These are phyloP conservation scores for Polygonum aviculare DNA, from an alignment of 148 eudicot genomes.

Conservation along the genomic window DNA sequence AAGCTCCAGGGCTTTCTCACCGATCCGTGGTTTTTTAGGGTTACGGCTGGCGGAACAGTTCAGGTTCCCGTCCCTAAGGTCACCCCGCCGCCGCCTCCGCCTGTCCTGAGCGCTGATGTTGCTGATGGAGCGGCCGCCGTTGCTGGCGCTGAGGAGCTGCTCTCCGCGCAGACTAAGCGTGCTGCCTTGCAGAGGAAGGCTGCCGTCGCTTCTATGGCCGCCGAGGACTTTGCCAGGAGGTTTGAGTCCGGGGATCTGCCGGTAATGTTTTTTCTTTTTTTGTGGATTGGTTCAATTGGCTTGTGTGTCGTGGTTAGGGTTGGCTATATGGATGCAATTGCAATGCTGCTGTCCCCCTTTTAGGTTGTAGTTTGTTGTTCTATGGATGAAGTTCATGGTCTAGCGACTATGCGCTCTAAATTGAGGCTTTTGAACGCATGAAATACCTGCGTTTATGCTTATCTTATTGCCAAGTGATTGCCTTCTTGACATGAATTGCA, in stretches of 20 bases:
- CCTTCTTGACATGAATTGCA: not conserved
- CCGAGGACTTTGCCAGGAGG: conserved; percentile 70
- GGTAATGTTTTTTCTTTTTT: conserved; percentile 17
- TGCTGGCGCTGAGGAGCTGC: conserved; percentile 29
- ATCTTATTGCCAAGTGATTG: not conserved
- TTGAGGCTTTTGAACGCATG: not conserved
- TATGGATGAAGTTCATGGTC: not conserved
- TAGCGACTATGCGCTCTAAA: not conserved
- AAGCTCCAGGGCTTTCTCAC: conserved; percentile 32
- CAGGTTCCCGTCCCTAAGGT: conserved; percentile 71
- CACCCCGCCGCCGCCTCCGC: conserved; percentile 34
- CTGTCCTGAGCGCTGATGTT: conserved; percentile 11
- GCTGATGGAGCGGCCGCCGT: conserved; percentile 15
- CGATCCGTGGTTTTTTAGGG: conserved; percentile 64
- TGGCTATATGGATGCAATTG: not conserved
- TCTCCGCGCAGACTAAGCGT: conserved; percentile 76
- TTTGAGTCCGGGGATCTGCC: conserved; percentile 57
- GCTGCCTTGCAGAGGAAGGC: conserved; percentile 73
- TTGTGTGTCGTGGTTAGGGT: not conserved
- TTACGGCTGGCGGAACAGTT: conserved; percentile 35
- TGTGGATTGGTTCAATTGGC: not conserved
- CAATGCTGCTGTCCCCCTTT: not conserved
- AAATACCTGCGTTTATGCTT: not conserved
- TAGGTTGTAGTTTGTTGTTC: not conserved
- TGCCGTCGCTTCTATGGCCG: conserved; percentile 61